Base-by-base conservation (phyloP, 2,329 filamentous ascomycete species). In the Fusarium succisae region DNA sequence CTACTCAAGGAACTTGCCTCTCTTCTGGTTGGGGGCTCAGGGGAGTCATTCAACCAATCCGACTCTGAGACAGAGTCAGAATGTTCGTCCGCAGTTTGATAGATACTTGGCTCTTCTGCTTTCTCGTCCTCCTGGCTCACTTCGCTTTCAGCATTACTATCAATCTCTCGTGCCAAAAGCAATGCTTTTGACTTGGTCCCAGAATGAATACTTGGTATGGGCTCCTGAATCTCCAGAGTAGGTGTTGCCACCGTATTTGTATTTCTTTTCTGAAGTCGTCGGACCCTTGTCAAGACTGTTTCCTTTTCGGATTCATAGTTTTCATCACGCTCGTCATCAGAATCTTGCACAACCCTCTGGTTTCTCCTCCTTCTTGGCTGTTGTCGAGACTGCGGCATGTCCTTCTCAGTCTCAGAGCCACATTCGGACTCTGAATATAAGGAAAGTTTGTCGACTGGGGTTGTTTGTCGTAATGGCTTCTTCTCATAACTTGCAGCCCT, bases 51-150 rank as follows among this genome's bases (percentile, higher is more conserved):
- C 13, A 66, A 39, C 66, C 73, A 69, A 12, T 72, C 69, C 35
- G 58, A 65, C 15, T 78, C 72, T 6, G 74, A 76, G 6, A 37
- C 54, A 35, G 68, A 74, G 14, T 61, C 72, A 6, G 76, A 78
- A 41, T 71, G 57, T 5, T 78, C 65, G 9, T 70, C 74, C 45
- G 74, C 75, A 14, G 79, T 80, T 41, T 75, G 72, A 38, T 77
- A 80, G 14, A 76, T 22, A 55, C 75, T 79, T 26, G 69, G 57
- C 14, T 79, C 76, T 11, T 81, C 73, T 5, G 69, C 70, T 37
- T 58, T 60, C 13, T 47, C 61, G 44, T 75, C 43, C 28, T 69
- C 28, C n/a, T 58, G 30, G 8, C 60, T 22, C 14, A 30, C 56
- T 35, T 69, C 72, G 12, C 57, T 59, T 8, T 75, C 69, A 30